Evolutionary conservation across 495 filamentous ascomycete species (phyloP), one percentile per base, ranked within the genome.

Genomic region (Penicillium taxi): DNA sequence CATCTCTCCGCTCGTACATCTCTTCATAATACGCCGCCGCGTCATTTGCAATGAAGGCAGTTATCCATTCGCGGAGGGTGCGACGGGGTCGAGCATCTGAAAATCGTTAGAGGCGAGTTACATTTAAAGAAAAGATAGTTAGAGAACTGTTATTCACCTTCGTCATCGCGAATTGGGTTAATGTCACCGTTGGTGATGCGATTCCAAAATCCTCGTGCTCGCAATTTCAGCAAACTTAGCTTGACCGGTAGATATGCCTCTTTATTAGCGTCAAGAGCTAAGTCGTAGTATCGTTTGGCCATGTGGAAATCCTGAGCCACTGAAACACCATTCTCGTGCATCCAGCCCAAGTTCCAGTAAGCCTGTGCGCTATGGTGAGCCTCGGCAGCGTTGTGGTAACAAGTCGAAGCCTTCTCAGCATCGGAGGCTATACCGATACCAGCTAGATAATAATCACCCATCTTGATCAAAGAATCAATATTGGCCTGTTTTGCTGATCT

Each of bases 301-400:
- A 99, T 80, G 53, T 96, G 91, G 56, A 91, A 99, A 55, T 99
- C 91, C 53, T 99, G 91, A 23, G 82, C 78, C 2, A 96, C 79
- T 8, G 90, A 87, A 29, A 96, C 69, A 2, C 91, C 91, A 52
- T 96, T 96, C 61, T 99, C 91, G 59, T 99, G 87, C 86, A 99
- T 96, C 91, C 91, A 99, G 9, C 91, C 91, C 9, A 99, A 69
- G 47, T 99, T 96, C 76, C 86, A 99, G 37, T 94, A 79, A 9
- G 93, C 93, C 64, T 96, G 91, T 17, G 90, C 89, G 52, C 85
- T 91, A 50, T 86, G 84, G 49, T 86, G 76, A 32, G 78, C 85
- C 50, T 98, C 91, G 1, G 89, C 88, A 4, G 91, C 91, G 6
- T 82, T 83, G 35, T 83, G 80, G 46, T 96, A 99, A 63, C 93